Percentiles rank a stretch among this genome's conserved stretches.
Conservation (phyloP, 768 basidiomycete genomes). For the Megacollybia marginata region DNA sequence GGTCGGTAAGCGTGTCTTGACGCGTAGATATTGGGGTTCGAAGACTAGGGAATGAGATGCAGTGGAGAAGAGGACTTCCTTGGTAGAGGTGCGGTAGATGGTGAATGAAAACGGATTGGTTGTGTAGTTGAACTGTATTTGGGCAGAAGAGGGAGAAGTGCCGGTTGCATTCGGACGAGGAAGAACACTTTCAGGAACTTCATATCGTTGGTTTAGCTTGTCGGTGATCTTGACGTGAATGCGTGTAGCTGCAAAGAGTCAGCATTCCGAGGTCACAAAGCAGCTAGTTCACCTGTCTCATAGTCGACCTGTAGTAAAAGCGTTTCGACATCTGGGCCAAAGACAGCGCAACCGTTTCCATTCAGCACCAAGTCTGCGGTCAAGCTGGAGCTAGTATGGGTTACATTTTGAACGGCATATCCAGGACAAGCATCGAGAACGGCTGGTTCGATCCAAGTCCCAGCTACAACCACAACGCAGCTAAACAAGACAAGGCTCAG, state of each 20-base stretch:
- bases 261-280: background rate
- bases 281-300: slow-evolving; percentile 39
- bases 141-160: slow-evolving; percentile 22
- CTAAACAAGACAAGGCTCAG: background rate
- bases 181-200: slow-evolving; percentile 56
- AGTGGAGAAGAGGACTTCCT: slow-evolving; percentile 57
- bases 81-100: slow-evolving; percentile 38
- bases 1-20: slow-evolving; percentile 54
- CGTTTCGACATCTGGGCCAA: slow-evolving; percentile 43
- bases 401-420: slow-evolving; percentile 44
- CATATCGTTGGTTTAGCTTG: slow-evolving; percentile 40
- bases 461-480: background rate
- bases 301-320: slow-evolving; percentile 48
- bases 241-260: slow-evolving; percentile 32
- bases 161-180: slow-evolving; percentile 38
- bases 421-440: slow-evolving; percentile 55
- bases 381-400: slow-evolving; percentile 27
- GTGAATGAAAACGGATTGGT: slow-evolving; percentile 55
- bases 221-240: slow-evolving; percentile 63
- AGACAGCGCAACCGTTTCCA: slow-evolving; percentile 50
- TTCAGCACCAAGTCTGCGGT: slow-evolving; percentile 47
- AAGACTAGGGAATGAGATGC: slow-evolving; percentile 58
- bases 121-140: slow-evolving; percentile 56
- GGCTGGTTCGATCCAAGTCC: slow-evolving; percentile 16
- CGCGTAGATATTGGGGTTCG: slow-evolving; percentile 68